phyloP scores from a whole-genome alignment of 192 early-diverging fungal genomes.

The Coemansia sp. region DNA sequence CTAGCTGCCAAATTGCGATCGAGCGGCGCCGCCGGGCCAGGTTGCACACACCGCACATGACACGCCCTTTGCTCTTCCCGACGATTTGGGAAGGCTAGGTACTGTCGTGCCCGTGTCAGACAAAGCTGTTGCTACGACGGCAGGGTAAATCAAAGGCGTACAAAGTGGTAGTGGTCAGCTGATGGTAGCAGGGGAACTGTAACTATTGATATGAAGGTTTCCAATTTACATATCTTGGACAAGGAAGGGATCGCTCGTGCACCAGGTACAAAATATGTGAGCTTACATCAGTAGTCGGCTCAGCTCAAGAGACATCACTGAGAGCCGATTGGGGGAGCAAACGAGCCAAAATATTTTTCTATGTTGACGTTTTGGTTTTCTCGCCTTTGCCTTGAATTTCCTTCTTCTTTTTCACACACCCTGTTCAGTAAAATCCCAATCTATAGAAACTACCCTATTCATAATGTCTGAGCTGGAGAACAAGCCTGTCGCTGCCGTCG shows the following conservation, averaged over 20 bases:
- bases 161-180: background rate
- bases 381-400: background rate
- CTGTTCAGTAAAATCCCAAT: background rate
- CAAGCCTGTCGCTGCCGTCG: conserved; percentile 36
- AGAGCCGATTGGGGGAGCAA: background rate
- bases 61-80: background rate
- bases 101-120: background rate
- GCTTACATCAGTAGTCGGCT: background rate
- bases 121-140: background rate
- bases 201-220: background rate
- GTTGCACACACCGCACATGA: background rate
- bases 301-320: background rate
- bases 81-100: background rate
- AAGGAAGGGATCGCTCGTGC: background rate
- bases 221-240: background rate
- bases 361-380: conserved; percentile 1
- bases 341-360: background rate
- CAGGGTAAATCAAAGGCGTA: background rate
- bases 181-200: background rate
- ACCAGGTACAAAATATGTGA: background rate
- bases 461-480: conserved; percentile 53
- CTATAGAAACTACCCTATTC: conserved; percentile 8
- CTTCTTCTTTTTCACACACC: background rate
- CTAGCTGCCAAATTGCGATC: background rate
- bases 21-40: conserved; percentile 1